Evolutionary conservation across 176 grass and related monocot genomes (phyloP).

Genomic region (Saccharum officinarum): DNA sequence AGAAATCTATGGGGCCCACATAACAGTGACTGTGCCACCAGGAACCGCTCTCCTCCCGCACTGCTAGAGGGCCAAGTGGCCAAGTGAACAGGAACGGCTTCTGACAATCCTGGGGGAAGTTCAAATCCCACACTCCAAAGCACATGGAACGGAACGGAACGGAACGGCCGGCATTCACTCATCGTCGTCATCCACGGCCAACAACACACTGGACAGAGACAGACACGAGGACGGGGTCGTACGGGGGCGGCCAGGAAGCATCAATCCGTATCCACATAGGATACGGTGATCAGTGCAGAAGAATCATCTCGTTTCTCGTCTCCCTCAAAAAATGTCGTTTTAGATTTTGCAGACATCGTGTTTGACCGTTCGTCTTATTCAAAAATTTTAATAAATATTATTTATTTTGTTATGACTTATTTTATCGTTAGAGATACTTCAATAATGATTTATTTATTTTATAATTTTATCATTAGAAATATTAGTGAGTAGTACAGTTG

Average conservation of each 20-base stretch:
- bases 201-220: not conserved
- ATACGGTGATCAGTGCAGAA: not conserved
- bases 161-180: not conserved
- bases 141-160: not conserved
- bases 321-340: too few relatives aligned
- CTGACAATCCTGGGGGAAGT: too few relatives aligned
- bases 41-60: not conserved
- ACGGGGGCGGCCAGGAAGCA: not conserved
- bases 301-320: too few relatives aligned
- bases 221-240: not conserved
- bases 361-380: too few relatives aligned
- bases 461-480: too few relatives aligned
- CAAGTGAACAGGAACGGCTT: not conserved
- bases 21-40: not conserved
- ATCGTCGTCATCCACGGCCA: not conserved
- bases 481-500: too few relatives aligned
- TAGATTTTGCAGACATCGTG: too few relatives aligned
- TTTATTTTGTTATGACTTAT: too few relatives aligned
- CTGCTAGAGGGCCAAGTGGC: too few relatives aligned
- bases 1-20: not conserved
- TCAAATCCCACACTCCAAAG: slow-evolving; percentile 9
- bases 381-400: too few relatives aligned
- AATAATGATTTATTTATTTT: too few relatives aligned
- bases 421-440: too few relatives aligned
- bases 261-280: not conserved